phyloP scores from a whole-genome alignment of 2,329 filamentous ascomycete species.

The Fusarium sp. region DNA sequence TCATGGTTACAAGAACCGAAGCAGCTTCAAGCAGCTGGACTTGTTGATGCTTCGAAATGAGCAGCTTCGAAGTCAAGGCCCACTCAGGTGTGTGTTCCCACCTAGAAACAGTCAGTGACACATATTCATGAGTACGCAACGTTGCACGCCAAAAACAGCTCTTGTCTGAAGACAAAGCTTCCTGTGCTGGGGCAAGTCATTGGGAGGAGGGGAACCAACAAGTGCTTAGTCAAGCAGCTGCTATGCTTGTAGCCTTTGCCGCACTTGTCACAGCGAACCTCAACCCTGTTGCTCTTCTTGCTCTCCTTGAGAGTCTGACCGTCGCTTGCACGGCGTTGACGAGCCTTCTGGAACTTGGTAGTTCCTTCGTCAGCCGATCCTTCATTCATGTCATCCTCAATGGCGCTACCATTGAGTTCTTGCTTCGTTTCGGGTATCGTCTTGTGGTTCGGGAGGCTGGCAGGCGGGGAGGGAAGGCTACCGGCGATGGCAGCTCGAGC shows the following conservation, averaged over 20 bases:
- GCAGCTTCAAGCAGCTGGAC: slow-evolving; percentile 97
- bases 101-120: slow-evolving; percentile 63
- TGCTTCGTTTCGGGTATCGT: slow-evolving; percentile 62
- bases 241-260: slow-evolving; percentile 99
- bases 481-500: slow-evolving; percentile 64
- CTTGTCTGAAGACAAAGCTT: slow-evolving; percentile 44
- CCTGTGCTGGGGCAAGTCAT: slow-evolving; percentile 52
- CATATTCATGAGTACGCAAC: slow-evolving; percentile 35
- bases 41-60: slow-evolving; percentile 99
- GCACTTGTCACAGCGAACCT: slow-evolving; percentile 96
- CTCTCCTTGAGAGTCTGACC: slow-evolving; percentile 88
- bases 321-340: slow-evolving; percentile 79
- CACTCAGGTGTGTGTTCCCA: slow-evolving; percentile 99
- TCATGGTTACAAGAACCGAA: slow-evolving; percentile 96
- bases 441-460: slow-evolving; percentile 73
- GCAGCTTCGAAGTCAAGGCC: slow-evolving; percentile 95
- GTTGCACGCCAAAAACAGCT: slow-evolving; percentile 33
- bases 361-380: slow-evolving; percentile 67
- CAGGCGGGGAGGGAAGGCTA: slow-evolving; percentile 72
- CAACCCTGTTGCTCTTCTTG: slow-evolving; percentile 83
- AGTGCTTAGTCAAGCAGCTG: slow-evolving; percentile 99
- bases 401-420: slow-evolving; percentile 69
- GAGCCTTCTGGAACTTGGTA: slow-evolving; percentile 61
- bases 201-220: slow-evolving; percentile 84
- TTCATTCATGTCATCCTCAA: slow-evolving; percentile 75